phyloP scores from a whole-genome alignment of 2,329 filamentous ascomycete genomes.

The Pyricularia pennisetigena region DNA sequence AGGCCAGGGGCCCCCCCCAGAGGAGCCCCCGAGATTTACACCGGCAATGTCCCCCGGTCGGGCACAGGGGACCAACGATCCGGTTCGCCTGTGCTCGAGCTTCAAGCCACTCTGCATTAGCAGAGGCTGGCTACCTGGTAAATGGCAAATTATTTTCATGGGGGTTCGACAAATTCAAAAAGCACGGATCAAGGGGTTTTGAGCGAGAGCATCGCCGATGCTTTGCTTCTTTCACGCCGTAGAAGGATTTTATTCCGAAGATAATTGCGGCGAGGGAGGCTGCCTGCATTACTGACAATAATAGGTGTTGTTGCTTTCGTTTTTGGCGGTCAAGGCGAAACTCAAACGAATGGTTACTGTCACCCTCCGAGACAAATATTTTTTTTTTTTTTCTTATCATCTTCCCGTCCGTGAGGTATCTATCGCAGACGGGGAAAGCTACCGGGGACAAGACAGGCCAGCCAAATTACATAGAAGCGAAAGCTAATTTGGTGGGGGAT shows the following conservation, averaged over 20 bases:
- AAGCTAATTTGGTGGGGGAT: background rate
- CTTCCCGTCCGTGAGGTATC: background rate
- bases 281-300: background rate
- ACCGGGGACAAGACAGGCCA: background rate
- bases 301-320: background rate
- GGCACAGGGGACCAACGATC: background rate
- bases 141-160: background rate
- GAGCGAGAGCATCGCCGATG: background rate
- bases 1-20: background rate
- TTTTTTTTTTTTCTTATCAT: background rate
- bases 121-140: background rate
- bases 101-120: background rate
- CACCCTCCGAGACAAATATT: background rate
- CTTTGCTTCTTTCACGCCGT: background rate
- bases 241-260: background rate
- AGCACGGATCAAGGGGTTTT: background rate
- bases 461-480: background rate
- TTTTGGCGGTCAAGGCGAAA: background rate
- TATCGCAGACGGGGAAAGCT: background rate
- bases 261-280: background rate
- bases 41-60: background rate
- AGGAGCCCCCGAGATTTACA: background rate
- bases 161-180: background rate
- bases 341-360: background rate
- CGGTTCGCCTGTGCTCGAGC: background rate